Percentiles rank a stretch among this genome's conserved stretches.
These are phyloP conservation scores for Chloranthus sessilifolius DNA, from an alignment of 164 flowering plant genomes.

Conservation along the genomic window DNA sequence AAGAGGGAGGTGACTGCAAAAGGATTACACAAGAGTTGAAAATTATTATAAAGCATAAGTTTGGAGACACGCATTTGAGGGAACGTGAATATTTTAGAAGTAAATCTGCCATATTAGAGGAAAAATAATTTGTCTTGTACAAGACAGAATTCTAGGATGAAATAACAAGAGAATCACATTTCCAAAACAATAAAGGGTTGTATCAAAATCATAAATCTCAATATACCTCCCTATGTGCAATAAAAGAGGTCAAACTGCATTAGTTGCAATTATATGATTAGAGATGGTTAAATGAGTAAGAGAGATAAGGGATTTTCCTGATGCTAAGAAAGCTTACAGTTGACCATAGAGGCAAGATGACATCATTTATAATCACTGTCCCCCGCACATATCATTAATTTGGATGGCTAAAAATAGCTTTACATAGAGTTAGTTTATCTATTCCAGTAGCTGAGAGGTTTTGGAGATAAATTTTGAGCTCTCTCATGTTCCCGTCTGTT, in stretches of 20 bases:
- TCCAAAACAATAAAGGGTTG: not conserved
- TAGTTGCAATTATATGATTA: not conserved
- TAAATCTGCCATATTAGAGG: not conserved
- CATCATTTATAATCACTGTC: too few species aligned
- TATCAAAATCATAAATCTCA: not conserved
- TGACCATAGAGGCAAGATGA: too few species aligned
- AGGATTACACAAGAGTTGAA: not conserved
- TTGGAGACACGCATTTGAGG: constrained; percentile 4
- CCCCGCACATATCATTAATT: too few species aligned
- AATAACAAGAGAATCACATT: not conserved
- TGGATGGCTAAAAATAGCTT: too few species aligned
- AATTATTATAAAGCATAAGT: not conserved
- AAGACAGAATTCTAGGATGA: not conserved
- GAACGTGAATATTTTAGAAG: not conserved
- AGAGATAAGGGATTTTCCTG: too few species aligned
- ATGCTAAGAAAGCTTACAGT: too few species aligned
- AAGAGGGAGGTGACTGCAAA: constrained; percentile 67
- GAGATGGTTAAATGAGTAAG: not conserved
- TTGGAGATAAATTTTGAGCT: too few species aligned
- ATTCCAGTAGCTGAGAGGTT: too few species aligned
- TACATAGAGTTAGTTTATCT: too few species aligned
- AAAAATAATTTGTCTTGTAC: not conserved
- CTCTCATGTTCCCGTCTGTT: too few species aligned
- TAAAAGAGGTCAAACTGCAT: not conserved
- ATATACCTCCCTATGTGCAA: not conserved